phyloP scores from a whole-genome alignment of 768 basidiomycete species.

The Xerocomellus dryophilus region DNA sequence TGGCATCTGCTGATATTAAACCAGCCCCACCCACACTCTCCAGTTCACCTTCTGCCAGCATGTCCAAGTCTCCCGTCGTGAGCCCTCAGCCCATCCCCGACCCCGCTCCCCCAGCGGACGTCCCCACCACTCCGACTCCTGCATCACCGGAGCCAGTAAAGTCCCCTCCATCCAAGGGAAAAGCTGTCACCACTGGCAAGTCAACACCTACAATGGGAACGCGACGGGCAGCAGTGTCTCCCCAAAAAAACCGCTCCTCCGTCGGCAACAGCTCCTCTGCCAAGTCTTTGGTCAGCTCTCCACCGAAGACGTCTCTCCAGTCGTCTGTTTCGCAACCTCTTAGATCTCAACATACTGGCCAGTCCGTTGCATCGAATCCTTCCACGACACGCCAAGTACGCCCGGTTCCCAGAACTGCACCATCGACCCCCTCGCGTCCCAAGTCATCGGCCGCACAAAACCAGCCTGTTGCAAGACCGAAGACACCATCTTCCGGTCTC shows the following conservation, averaged over 20 bases:
- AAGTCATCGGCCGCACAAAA: slow-evolving; percentile 34
- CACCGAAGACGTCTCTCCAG: slow-evolving; percentile 32
- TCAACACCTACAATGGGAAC: slow-evolving; percentile 23
- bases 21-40: slow-evolving; percentile 36
- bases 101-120: slow-evolving; percentile 16
- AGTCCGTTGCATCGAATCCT: slow-evolving; percentile 35
- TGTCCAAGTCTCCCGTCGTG: slow-evolving; percentile 18
- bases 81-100: slow-evolving; percentile 33
- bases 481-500: slow-evolving; percentile 63
- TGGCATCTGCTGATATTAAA: slow-evolving; percentile 34
- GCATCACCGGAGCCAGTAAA: slow-evolving; percentile 20
- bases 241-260: slow-evolving; percentile 33
- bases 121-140: slow-evolving; percentile 21
- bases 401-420: slow-evolving; percentile 27
- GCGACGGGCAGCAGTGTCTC: slow-evolving; percentile 16
- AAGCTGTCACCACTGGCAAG: slow-evolving; percentile 15
- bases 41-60: slow-evolving; percentile 26
- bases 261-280: slow-evolving; percentile 14
- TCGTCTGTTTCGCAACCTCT: slow-evolving; percentile 38
- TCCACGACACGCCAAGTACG: slow-evolving; percentile 29
- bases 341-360: slow-evolving; percentile 41
- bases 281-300: slow-evolving; percentile 24
- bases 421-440: slow-evolving; percentile 34
- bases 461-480: slow-evolving; percentile 38
- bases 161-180: slow-evolving; percentile 22